These are phyloP conservation scores for Trichoderma endophyticum DNA, from an alignment of 2,329 filamentous ascomycete genomes.

Conservation along the genomic window DNA sequence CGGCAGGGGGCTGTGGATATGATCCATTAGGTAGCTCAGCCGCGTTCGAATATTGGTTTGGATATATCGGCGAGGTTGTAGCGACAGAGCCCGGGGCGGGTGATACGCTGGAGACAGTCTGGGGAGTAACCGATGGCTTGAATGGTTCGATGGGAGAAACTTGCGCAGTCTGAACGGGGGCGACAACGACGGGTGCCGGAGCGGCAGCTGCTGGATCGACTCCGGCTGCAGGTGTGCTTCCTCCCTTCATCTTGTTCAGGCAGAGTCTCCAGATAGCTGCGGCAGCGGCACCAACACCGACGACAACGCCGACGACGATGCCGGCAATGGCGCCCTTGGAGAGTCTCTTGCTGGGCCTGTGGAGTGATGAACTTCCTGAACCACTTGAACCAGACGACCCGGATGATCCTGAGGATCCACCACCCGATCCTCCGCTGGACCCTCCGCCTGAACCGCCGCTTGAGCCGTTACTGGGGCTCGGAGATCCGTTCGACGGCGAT, in stretches of 20 bases:
- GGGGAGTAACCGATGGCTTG: not conserved
- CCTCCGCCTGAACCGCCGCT: not conserved
- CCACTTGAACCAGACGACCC: not conserved
- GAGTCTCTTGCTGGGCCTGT: not conserved
- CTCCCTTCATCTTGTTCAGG: not conserved
- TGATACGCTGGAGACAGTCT: not conserved
- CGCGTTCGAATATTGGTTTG: not conserved
- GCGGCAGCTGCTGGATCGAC: not conserved
- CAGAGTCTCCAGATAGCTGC: not conserved
- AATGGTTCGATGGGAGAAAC: not conserved
- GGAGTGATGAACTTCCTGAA: not conserved
- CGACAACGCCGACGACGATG: not conserved
- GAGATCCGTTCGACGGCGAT: not conserved
- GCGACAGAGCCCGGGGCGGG: not conserved
- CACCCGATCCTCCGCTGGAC: not conserved
- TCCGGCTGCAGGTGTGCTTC: not conserved
- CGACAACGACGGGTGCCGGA: not conserved
- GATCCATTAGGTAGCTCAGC: not conserved
- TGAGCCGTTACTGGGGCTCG: not conserved
- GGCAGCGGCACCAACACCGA: not conserved
- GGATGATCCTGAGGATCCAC: not conserved
- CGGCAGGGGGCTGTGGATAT: not conserved
- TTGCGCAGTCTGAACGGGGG: not conserved
- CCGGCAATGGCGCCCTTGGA: constrained; percentile 8
- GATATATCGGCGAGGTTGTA: constrained; percentile 1